phyloP scores from a whole-genome alignment of 768 basidiomycete genomes.

The Pleurotus tuber-regium region DNA sequence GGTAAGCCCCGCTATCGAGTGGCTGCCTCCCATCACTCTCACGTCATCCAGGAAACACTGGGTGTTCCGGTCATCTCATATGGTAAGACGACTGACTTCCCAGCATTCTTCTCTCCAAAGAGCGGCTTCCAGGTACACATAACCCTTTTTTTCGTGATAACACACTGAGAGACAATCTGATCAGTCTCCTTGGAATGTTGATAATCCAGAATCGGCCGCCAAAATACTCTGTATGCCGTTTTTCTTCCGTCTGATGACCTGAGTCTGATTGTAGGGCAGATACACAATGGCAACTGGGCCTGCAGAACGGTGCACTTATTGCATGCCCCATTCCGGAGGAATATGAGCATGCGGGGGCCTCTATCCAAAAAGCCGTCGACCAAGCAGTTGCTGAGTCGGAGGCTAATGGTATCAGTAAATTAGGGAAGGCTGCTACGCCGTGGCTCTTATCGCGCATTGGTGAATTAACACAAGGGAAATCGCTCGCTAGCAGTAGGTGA shows the following conservation, averaged over 20 bases:
- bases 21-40: neutral
- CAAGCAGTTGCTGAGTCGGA: slow-evolving; percentile 84
- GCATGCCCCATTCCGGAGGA: slow-evolving; percentile 87
- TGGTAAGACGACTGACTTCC: slow-evolving; percentile 75
- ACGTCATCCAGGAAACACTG: slow-evolving; percentile 73
- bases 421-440: slow-evolving; percentile 91
- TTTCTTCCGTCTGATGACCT: no score
- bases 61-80: slow-evolving; percentile 91
- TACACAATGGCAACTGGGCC: slow-evolving; percentile 63
- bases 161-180: neutral
- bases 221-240: slow-evolving; percentile 56
- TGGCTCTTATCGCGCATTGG: slow-evolving; percentile 86
- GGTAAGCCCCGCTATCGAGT: neutral
- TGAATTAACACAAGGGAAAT: slow-evolving; percentile 75
- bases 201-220: slow-evolving; percentile 66
- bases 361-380: slow-evolving; percentile 76
- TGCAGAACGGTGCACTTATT: slow-evolving; percentile 77
- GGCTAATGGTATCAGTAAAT: slow-evolving; percentile 69
- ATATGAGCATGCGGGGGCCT: slow-evolving; percentile 62
- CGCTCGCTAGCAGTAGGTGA: slow-evolving; percentile 37
- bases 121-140: slow-evolving; percentile 73
- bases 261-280: no score
- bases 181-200: slow-evolving; percentile 81
- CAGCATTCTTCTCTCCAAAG: slow-evolving; percentile 86
- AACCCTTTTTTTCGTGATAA: neutral